Evolutionary conservation across 116 monocot genomes (phyloP), one percentile per base, ranked within the genome.

Genomic region (Papilionanthe hybrid): DNA sequence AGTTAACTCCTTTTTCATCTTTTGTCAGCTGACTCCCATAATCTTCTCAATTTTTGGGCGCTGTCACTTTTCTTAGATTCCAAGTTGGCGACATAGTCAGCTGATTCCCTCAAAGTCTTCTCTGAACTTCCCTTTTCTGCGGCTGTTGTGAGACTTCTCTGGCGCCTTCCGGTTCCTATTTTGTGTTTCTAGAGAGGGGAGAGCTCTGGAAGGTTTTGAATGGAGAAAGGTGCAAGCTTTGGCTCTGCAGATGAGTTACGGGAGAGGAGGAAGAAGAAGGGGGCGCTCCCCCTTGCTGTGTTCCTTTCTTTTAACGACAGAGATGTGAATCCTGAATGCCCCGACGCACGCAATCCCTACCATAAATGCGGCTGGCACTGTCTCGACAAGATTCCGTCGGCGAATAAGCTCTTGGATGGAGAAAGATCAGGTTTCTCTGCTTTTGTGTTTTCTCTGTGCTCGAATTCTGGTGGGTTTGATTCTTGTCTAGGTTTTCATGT

Each of bases 331-430:
- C 53, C 56, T 28, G 27, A 81, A 17, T 81, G 81, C n/a, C 43
- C 55, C 17, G 41, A 80, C 32, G 55, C 72, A 5, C 58, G 72
- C 20, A 80, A 74, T 3, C 80, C 73, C 13, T 75, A 75, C 17
- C 81, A 81, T 55, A 81, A 75, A 42, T 81, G 81, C 75, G 43
- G 74, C 22, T 9, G 56, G n/a, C 1, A 32, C n/a, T 80, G 80
- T 73, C 42, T 80, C 72, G 49, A 75, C 15, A 75, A 49, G 50
- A 75, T 75, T 25, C 75, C 75, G 1, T 49, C 13, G 28, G 43
- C 0, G 44, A 49, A 48, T 50, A 75, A 27, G 28, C 75, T 49
- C 23, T 75, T 75, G 75, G 49, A 75, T 75, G 49, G 49, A 75
- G 75, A 75, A n/a, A 75, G 49, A 75, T 49, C 75, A 42, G 75